Conservation (phyloP, 306 rosid species). For the Acacia acuminata region DNA sequence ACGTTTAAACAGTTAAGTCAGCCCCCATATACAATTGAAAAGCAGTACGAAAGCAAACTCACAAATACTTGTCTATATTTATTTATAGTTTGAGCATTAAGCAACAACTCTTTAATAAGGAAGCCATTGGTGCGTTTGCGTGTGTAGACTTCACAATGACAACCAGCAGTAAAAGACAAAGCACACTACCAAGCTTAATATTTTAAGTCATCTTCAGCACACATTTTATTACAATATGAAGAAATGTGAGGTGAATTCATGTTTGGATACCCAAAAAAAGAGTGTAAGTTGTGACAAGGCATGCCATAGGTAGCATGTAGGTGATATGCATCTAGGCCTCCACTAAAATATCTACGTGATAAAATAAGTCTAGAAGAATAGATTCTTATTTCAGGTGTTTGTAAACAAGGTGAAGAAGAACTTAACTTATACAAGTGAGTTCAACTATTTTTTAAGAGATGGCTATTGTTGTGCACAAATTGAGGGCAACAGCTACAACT, state of each 20-base stretch:
- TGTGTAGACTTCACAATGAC: not conserved
- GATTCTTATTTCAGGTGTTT: not conserved
- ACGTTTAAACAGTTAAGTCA: not conserved
- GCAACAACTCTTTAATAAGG: not conserved
- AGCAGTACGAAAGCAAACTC: not conserved
- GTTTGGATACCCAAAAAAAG: not conserved
- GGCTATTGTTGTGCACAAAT: not conserved
- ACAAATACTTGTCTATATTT: not conserved
- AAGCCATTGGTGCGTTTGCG: not conserved
- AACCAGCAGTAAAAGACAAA: not conserved
- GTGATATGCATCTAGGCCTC: not conserved
- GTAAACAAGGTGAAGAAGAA: not conserved
- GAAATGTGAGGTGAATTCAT: not conserved
- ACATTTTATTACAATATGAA: not conserved
- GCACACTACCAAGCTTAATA: not conserved
- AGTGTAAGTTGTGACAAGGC: not conserved
- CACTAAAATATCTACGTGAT: not conserved
- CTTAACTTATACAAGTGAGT: not conserved
- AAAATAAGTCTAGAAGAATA: not conserved
- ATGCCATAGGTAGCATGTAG: not conserved
- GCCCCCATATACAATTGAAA: not conserved
- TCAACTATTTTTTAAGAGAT: not conserved
- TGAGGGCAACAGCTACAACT: slow-evolving; percentile 18
- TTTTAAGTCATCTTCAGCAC: not conserved
- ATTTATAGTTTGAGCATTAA: not conserved